phyloP scores from a whole-genome alignment of 768 basidiomycete genomes.

The Russula foetens region DNA sequence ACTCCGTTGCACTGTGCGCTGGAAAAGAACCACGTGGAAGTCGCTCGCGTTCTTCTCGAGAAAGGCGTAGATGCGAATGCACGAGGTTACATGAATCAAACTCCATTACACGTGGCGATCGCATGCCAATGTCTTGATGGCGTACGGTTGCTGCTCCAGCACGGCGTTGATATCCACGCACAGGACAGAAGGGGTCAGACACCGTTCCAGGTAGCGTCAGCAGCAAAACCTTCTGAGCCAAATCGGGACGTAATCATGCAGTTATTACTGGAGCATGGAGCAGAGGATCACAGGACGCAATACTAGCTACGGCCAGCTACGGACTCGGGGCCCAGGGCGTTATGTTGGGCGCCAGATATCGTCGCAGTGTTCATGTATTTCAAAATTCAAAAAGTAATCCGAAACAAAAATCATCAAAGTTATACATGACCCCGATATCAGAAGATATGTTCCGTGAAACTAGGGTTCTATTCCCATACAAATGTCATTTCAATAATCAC shows the following conservation, averaged over 20 bases:
- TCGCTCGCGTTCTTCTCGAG: neutral
- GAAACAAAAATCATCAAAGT: no score
- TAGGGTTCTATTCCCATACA: no score
- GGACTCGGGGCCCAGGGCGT: no score
- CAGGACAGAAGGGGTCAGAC: neutral
- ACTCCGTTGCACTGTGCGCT: neutral
- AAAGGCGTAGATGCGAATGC: neutral
- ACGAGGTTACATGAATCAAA: neutral
- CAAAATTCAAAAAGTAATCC: no score
- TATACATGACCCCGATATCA: no score
- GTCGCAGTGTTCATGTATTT: no score
- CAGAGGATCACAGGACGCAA: no score
- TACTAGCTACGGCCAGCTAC: no score
- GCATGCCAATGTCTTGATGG: neutral
- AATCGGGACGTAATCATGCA: neutral
- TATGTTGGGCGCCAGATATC: no score
- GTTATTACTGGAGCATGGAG: neutral
- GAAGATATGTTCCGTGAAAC: no score
- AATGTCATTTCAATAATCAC: no score
- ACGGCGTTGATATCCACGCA: neutral
- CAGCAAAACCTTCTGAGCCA: rapidly evolving
- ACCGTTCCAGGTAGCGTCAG: neutral
- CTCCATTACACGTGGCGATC: neutral
- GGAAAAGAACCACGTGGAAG: neutral
- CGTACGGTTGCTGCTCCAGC: neutral